Base-by-base conservation (phyloP, 1,284 basidiomycete genomes). In the Cutaneotrichosporon sp. region DNA sequence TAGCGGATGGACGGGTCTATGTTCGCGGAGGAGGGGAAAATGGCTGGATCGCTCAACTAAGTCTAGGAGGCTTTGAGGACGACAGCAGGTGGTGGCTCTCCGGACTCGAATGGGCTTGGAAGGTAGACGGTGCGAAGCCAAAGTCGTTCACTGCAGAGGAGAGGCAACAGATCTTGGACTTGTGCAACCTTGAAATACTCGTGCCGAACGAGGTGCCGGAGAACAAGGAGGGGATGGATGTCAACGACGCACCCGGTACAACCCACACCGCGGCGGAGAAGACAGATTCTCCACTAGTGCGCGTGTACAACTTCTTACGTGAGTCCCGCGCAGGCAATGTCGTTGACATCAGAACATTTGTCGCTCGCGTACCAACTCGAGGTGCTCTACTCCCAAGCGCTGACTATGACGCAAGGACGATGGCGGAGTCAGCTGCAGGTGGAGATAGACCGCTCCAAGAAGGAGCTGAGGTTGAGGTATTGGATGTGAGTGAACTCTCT, bases 251-350 rank as follows among this genome's bases (percentile, higher is more conserved):
- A 16, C 10, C 9, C 29, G 29, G 10, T 31, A 14, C n/a, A n/a
- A n/a, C n/a, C n/a, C n/a, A n/a, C n/a, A n/a, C 29, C 14, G 29
- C 29, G 29, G 29, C 9, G 29, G 29, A 31, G 29, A n/a, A 41
- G 9, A 64, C 67, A 3, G 71, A 71, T 49, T 59, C 70, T 22
- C 71, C 71, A 8, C 53, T 73, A 3, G 64, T 70, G 6, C 57
- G 71, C 39, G 46, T 73, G 16, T 63, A 62, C 54, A 73, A 73
- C 49, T 65, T 68, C 19, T 34, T 73, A n/a, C 65, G 69, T 71
- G 44, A 59, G 69, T 62, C 4, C 9, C 11, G 12, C 8, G 27
- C 16, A 12, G 10, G 12, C 14, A 5, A 9, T 38, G 17, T 3
- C 43, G 31, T 46, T 54, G 17, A 51, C 44, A 5, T 4, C 46